A percentile compares a stretch with the other conserved stretches of the same genome.
Evolutionary conservation across 345 rosid genomes (phyloP).

Genomic region (Brassica carinata): DNA sequence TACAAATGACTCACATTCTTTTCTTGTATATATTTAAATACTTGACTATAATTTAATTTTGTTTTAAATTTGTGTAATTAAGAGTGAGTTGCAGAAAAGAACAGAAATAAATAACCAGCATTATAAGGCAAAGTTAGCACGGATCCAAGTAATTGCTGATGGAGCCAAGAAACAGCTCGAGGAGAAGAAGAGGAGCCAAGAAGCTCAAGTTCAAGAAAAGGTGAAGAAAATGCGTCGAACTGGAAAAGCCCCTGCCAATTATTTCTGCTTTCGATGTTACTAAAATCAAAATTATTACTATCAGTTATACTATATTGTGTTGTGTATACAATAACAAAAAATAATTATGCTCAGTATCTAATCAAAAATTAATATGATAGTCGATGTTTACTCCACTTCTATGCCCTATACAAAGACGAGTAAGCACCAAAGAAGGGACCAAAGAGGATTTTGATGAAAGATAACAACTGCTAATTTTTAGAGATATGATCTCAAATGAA

Average conservation of each 20-base stretch:
- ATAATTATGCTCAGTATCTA: not conserved
- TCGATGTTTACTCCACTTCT: slow-evolving; percentile 6
- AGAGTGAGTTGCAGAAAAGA: slow-evolving; percentile 69
- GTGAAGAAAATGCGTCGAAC: slow-evolving; percentile 49
- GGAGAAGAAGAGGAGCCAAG: slow-evolving; percentile 59
- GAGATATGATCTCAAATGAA: slow-evolving; percentile 7
- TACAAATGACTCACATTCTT: not conserved
- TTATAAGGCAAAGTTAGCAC: slow-evolving; percentile 59
- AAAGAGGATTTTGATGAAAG: slow-evolving; percentile 19
- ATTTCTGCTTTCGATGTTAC: slow-evolving; percentile 56
- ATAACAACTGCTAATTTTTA: slow-evolving; percentile 1
- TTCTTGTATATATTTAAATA: not conserved
- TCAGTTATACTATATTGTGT: not conserved
- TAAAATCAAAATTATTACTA: not conserved
- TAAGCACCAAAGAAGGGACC: slow-evolving; percentile 28
- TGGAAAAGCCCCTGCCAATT: slow-evolving; percentile 44
- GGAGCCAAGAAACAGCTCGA: slow-evolving; percentile 66
- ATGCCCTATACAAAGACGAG: slow-evolving; percentile 8
- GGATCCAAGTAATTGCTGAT: slow-evolving; percentile 54
- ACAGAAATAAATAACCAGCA: slow-evolving; percentile 46
- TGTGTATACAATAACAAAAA: not conserved
- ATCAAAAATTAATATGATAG: slow-evolving; percentile 7
- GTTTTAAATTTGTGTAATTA: slow-evolving; percentile 24
- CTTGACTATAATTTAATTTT: not conserved
- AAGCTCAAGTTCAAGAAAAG: slow-evolving; percentile 53